Conservation (phyloP, 805 yeast species). For the Candida multigemmis region DNA sequence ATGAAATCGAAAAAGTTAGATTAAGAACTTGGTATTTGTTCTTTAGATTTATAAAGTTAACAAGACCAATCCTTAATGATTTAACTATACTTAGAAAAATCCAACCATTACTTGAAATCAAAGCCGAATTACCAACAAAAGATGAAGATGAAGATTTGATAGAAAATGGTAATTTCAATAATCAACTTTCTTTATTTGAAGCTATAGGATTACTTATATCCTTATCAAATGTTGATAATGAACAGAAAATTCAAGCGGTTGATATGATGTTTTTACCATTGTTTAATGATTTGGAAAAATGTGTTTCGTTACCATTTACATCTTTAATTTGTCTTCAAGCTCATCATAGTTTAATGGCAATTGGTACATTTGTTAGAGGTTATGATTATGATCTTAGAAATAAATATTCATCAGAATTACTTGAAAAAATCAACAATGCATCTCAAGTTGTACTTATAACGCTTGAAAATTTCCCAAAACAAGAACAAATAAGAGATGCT, state of each 20-base stretch:
- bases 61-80: slow-evolving; percentile 55
- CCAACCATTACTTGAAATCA: slow-evolving; percentile 53
- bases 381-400: slow-evolving; percentile 44
- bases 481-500: slow-evolving; percentile 72
- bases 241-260: slow-evolving; percentile 35
- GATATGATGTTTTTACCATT: slow-evolving; percentile 69
- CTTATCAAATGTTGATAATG: slow-evolving; percentile 22
- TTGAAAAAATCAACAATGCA: slow-evolving; percentile 44
- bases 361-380: slow-evolving; percentile 87
- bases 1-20: slow-evolving; percentile 62
- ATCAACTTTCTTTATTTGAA: slow-evolving; percentile 79
- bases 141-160: slow-evolving; percentile 50
- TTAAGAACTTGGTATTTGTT: slow-evolving; percentile 87
- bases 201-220: slow-evolving; percentile 71
- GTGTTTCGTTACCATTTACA: slow-evolving; percentile 25
- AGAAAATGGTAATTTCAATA: slow-evolving; percentile 50
- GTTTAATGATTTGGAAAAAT: slow-evolving; percentile 59
- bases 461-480: slow-evolving; percentile 60
- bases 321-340: slow-evolving; percentile 58
- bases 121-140: slow-evolving; percentile 43
- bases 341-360: slow-evolving; percentile 80
- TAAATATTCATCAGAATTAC: slow-evolving; percentile 28
- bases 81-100: slow-evolving; percentile 43
- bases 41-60: slow-evolving; percentile 69
- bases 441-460: slow-evolving; percentile 81